These are phyloP conservation scores for Farysia itapuensis DNA, from an alignment of 1,284 basidiomycete genomes.

Conservation along the genomic window DNA sequence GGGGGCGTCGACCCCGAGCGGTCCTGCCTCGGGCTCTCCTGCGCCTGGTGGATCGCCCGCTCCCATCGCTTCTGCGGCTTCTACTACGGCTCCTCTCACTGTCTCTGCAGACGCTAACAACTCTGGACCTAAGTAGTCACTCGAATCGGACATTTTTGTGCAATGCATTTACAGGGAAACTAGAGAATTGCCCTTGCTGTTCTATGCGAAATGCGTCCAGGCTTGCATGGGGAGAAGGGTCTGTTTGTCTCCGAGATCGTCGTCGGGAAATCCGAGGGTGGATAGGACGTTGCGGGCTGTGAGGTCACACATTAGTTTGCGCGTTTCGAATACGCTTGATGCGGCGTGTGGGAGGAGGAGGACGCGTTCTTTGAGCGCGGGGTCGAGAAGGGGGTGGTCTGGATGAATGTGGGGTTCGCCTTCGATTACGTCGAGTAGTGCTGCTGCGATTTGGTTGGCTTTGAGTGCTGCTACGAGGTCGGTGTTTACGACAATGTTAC, in stretches of 20 bases:
- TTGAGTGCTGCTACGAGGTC: slow-evolving; percentile 6
- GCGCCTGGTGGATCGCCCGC: slow-evolving; percentile 7
- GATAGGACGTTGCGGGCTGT: slow-evolving; percentile 15
- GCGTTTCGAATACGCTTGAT: slow-evolving; percentile 9
- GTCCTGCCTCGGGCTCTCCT: slow-evolving; percentile 12
- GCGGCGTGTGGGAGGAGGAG: slow-evolving; percentile 18
- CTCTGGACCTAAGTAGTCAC: too few relatives aligned
- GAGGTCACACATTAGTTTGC: slow-evolving; percentile 11
- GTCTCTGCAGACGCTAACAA: too few relatives aligned
- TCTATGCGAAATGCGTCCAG: slow-evolving; percentile 18
- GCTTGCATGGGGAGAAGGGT: slow-evolving; percentile 2
- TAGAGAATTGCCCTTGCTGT: too few relatives aligned
- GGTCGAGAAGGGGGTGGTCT: slow-evolving; percentile 5
- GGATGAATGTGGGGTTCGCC: slow-evolving; percentile 11
- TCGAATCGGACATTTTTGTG: too few relatives aligned
- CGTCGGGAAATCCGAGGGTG: slow-evolving; percentile 6
- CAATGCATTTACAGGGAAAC: too few relatives aligned
- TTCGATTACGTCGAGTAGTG: slow-evolving; percentile 16
- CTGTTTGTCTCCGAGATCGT: slow-evolving; percentile 6
- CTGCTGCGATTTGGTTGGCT: slow-evolving; percentile 5
- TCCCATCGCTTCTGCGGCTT: too few relatives aligned
- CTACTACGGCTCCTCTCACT: too few relatives aligned
- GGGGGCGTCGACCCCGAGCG: slow-evolving; percentile 22
- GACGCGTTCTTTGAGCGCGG: slow-evolving; percentile 10
- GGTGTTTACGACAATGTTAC: slow-evolving; percentile 12